Percentiles rank a stretch among this genome's conserved stretches.
Conservation (phyloP, 2,329 filamentous ascomycete genomes). For the Bipolaris gigantea region DNA sequence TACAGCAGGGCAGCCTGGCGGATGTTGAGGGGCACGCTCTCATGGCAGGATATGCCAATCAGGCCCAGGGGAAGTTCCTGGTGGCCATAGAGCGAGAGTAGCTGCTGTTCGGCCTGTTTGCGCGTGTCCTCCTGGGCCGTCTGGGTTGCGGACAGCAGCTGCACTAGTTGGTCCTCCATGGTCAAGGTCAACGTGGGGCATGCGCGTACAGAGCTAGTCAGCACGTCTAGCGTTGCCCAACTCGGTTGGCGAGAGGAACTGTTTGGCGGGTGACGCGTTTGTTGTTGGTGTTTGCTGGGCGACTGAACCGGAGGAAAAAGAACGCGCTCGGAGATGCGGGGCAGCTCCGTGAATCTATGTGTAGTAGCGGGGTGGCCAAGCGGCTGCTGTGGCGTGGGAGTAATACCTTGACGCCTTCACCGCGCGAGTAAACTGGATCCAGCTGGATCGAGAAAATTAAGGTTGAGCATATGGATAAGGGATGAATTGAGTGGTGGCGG, state of each 20-base stretch:
- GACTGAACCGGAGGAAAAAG: conserved; percentile 18
- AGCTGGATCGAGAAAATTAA: background rate
- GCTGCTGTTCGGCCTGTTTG: conserved; percentile 82
- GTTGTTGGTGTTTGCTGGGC: conserved; percentile 25
- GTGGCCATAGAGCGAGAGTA: conserved; percentile 69
- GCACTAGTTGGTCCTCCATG: conserved; percentile 93
- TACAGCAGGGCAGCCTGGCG: conserved; percentile 81
- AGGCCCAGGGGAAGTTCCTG: conserved; percentile 77
- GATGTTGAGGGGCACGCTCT: conserved; percentile 70
- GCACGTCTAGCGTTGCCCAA: conserved; percentile 34
- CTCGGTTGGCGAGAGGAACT: conserved; percentile 12
- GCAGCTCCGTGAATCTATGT: conserved; percentile 23
- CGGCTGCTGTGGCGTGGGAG: conserved; percentile 2
- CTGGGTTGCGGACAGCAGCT: conserved; percentile 85
- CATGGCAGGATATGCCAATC: conserved; percentile 76
- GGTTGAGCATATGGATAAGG: background rate
- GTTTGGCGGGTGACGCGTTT: conserved; percentile 22
- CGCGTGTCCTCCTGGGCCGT: conserved; percentile 73
- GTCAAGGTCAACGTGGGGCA: conserved; percentile 25
- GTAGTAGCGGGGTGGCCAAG: conserved; percentile 14
- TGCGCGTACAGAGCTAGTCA: conserved; percentile 32
- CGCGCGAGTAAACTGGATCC: background rate
- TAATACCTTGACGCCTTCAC: background rate
- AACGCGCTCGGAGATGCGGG: conserved; percentile 33
- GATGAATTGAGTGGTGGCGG: background rate